phyloP scores from a whole-genome alignment of 345 rosid species.

The Nasturtium officinale region DNA sequence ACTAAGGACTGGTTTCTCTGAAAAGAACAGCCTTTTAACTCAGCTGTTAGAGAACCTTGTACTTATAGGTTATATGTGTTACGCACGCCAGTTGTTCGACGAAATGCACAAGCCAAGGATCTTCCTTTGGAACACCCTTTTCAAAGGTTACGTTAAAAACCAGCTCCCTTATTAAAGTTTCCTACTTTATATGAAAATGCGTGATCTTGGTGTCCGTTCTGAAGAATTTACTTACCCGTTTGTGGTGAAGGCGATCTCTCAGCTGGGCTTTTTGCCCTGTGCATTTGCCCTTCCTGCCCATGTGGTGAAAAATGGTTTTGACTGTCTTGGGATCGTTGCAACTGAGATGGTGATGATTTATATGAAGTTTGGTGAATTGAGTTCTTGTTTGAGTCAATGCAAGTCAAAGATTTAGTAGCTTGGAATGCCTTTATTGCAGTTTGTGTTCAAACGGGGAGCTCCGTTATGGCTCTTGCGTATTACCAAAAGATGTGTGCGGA shows the following conservation, averaged over 20 bases:
- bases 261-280: slow-evolving; percentile 27
- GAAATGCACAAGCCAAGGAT: slow-evolving; percentile 59
- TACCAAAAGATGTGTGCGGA: slow-evolving; percentile 43
- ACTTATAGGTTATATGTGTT: slow-evolving; percentile 40
- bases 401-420: slow-evolving; percentile 56
- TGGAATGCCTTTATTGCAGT: slow-evolving; percentile 56
- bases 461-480: slow-evolving; percentile 46
- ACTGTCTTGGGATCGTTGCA: slow-evolving; percentile 45
- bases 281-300: slow-evolving; percentile 47
- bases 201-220: slow-evolving; percentile 41
- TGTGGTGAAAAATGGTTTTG: slow-evolving; percentile 50
- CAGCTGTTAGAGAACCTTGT: slow-evolving; percentile 38
- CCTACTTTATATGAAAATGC: slow-evolving; percentile 45
- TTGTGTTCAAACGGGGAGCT: slow-evolving; percentile 48
- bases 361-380: slow-evolving; percentile 47
- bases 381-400: slow-evolving; percentile 54
- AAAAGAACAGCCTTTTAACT: slow-evolving; percentile 54
- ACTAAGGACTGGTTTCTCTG: slow-evolving; percentile 47
- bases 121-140: slow-evolving; percentile 59
- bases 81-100: slow-evolving; percentile 57
- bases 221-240: slow-evolving; percentile 55
- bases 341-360: slow-evolving; percentile 58
- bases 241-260: slow-evolving; percentile 52
- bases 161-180: slow-evolving; percentile 39
- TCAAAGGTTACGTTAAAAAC: slow-evolving; percentile 52